A percentile compares a stretch with the other conserved stretches of the same genome.
These are phyloP conservation scores for Trametes villosa DNA, from an alignment of 768 basidiomycete species.

Conservation along the genomic window DNA sequence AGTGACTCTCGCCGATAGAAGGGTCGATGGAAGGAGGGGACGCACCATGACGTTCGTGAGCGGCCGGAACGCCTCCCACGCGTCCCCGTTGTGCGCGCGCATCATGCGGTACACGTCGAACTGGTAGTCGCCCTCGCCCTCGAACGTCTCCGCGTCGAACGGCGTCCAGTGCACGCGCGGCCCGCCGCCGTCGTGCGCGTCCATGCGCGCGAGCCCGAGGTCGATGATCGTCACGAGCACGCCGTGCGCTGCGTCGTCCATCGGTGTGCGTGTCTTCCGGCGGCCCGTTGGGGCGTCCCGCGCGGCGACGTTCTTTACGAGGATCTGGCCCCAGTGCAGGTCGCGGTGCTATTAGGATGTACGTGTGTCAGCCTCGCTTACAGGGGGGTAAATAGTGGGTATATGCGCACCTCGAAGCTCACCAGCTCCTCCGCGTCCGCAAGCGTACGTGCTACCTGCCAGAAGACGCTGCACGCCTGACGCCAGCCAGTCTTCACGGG, in stretches of 20 bases:
- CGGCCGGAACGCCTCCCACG: constrained; percentile 81
- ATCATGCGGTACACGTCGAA: constrained; percentile 95
- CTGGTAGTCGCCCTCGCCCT: constrained; percentile 93
- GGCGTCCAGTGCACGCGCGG: constrained; percentile 70
- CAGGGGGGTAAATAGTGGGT: background rate
- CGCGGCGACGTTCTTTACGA: constrained; percentile 64
- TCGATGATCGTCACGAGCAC: constrained; percentile 89
- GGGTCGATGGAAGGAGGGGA: background rate
- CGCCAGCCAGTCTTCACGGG: constrained; percentile 70
- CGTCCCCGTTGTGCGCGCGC: constrained; percentile 57
- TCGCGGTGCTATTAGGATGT: constrained; percentile 79
- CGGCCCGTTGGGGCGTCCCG: too few relatives aligned
- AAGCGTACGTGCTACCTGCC: constrained; percentile 83
- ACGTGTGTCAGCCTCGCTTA: background rate
- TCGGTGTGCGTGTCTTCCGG: constrained; percentile 40
- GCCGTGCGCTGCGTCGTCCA: constrained; percentile 72
- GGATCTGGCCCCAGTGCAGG: constrained; percentile 97
- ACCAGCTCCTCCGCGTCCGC: constrained; percentile 79
- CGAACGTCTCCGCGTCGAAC: constrained; percentile 88
- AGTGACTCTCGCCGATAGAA: background rate
- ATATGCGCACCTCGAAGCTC: constrained; percentile 78
- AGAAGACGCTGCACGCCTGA: constrained; percentile 88
- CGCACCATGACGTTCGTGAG: constrained; percentile 90
- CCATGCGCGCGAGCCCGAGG: constrained; percentile 89
- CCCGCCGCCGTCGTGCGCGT: constrained; percentile 52